These are phyloP conservation scores for Nyctanthes arbortristis DNA, from an alignment of 257 asterid species.

Conservation along the genomic window DNA sequence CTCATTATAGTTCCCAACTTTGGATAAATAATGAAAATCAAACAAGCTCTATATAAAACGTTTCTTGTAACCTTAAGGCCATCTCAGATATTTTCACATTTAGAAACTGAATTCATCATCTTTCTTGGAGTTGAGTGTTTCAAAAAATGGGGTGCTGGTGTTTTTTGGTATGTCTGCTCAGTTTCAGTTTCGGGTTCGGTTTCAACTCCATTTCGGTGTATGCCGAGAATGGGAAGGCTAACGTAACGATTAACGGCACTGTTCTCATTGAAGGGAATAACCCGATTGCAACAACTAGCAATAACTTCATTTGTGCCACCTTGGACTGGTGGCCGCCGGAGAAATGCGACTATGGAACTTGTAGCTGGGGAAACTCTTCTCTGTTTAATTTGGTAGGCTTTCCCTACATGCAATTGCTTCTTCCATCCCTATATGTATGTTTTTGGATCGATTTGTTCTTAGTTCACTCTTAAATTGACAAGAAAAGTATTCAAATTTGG, in stretches of 20 bases:
- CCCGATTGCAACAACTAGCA: slow-evolving; percentile 57
- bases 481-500: too few species aligned
- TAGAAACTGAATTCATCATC: too few species aligned
- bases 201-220: slow-evolving; percentile 20
- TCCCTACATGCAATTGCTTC: too few species aligned
- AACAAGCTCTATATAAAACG: too few species aligned
- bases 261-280: slow-evolving; percentile 49
- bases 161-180: slow-evolving; percentile 22
- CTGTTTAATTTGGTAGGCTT: slow-evolving; percentile 67
- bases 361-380: slow-evolving; percentile 84
- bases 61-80: too few species aligned
- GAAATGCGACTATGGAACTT: slow-evolving; percentile 76
- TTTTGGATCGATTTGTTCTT: too few species aligned
- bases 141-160: slow-evolving; percentile 8
- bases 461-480: too few species aligned
- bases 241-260: slow-evolving; percentile 32
- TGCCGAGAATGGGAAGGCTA: slow-evolving; percentile 28
- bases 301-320: slow-evolving; percentile 75
- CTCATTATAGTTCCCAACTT: too few species aligned
- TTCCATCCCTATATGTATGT: too few species aligned
- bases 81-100: too few species aligned
- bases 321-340: slow-evolving; percentile 97
- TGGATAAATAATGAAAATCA: too few species aligned
- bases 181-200: too few species aligned
- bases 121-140: slow-evolving; percentile 28